These are phyloP conservation scores for Stygiomarasmius scandens DNA, from an alignment of 1,284 basidiomycete species.

Conservation along the genomic window DNA sequence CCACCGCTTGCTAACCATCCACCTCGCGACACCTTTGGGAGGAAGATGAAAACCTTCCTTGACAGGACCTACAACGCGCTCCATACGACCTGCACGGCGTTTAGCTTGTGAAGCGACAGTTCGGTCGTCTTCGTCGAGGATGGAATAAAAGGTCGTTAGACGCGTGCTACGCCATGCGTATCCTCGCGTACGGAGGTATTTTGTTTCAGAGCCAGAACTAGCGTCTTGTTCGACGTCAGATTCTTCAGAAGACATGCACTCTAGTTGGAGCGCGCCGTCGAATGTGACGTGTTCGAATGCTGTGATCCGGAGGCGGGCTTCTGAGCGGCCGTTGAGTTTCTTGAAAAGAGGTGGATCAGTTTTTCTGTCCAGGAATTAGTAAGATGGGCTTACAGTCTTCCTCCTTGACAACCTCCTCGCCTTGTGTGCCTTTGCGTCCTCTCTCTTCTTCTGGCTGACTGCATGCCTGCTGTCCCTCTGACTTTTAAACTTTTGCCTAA, in stretches of 20 bases:
- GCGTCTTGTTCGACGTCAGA: conserved; percentile 55
- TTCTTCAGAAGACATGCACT: conserved; percentile 81
- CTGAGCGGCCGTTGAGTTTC: conserved; percentile 68
- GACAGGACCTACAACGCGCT: conserved; percentile 52
- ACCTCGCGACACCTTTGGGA: conserved; percentile 61
- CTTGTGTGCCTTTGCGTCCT: conserved; percentile 61
- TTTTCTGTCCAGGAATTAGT: conserved; percentile 5
- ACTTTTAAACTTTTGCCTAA: conserved; percentile 64
- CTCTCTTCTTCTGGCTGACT: conserved; percentile 46
- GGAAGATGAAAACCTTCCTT: conserved; percentile 65
- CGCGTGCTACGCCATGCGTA: conserved; percentile 65
- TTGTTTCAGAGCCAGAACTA: conserved; percentile 20
- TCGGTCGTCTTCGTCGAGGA: conserved; percentile 60
- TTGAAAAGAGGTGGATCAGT: conserved; percentile 29
- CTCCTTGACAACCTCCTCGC: conserved; percentile 60
- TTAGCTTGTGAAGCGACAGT: conserved; percentile 43
- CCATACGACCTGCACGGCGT: conserved; percentile 55
- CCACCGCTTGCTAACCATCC: conserved; percentile 78
- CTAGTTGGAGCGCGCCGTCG: conserved; percentile 66
- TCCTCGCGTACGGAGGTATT: conserved; percentile 53
- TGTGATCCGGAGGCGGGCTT: conserved; percentile 52
- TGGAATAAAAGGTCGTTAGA: conserved; percentile 56
- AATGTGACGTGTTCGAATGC: conserved; percentile 62
- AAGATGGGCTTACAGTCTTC: conserved; percentile 52
- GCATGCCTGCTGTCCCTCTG: conserved; percentile 55